Conservation (phyloP, 768 basidiomycete species). For the Russula virescens region DNA sequence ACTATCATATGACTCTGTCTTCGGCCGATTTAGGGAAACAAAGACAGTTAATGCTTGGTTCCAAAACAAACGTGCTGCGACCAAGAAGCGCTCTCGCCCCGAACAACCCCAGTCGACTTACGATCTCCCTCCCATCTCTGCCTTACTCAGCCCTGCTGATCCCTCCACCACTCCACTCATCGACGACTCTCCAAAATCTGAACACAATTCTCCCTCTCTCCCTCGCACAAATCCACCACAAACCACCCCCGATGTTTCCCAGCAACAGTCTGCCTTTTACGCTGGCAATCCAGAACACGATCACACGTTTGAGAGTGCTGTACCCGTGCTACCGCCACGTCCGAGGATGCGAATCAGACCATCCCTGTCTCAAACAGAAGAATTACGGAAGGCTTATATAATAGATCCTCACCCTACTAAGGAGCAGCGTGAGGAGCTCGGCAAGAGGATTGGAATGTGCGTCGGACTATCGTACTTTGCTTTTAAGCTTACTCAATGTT, state of each 20-base stretch:
- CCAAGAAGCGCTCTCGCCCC: slow-evolving; percentile 54
- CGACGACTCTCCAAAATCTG: slow-evolving; percentile 46
- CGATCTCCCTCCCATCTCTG: slow-evolving; percentile 30
- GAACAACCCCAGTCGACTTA: slow-evolving; percentile 28
- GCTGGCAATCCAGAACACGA: slow-evolving; percentile 45
- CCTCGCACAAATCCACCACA: slow-evolving; percentile 23
- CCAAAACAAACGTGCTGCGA: slow-evolving; percentile 80
- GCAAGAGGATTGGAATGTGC: slow-evolving; percentile 70
- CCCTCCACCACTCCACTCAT: slow-evolving; percentile 34
- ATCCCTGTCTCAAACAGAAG: slow-evolving; percentile 57
- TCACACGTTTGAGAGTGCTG: slow-evolving; percentile 43
- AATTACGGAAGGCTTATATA: slow-evolving; percentile 60
- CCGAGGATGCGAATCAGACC: slow-evolving; percentile 63
- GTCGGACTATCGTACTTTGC: slow-evolving; percentile 29
- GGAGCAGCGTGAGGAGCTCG: slow-evolving; percentile 60
- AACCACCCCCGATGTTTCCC: slow-evolving; percentile 30
- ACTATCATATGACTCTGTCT: slow-evolving; percentile 9
- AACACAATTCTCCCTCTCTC: slow-evolving; percentile 32
- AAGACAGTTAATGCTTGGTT: slow-evolving; percentile 87
- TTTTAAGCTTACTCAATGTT: slow-evolving; percentile 9
- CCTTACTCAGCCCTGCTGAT: slow-evolving; percentile 35
- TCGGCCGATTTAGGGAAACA: slow-evolving; percentile 52
- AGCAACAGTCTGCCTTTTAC: slow-evolving; percentile 39
- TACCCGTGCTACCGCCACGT: slow-evolving; percentile 37
- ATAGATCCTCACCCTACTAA: slow-evolving; percentile 60